Percentiles rank a stretch among this genome's conserved stretches.
These are phyloP conservation scores for Haematococcus lacustris DNA, from an alignment of 139 green algal species.

Conservation along the genomic window DNA sequence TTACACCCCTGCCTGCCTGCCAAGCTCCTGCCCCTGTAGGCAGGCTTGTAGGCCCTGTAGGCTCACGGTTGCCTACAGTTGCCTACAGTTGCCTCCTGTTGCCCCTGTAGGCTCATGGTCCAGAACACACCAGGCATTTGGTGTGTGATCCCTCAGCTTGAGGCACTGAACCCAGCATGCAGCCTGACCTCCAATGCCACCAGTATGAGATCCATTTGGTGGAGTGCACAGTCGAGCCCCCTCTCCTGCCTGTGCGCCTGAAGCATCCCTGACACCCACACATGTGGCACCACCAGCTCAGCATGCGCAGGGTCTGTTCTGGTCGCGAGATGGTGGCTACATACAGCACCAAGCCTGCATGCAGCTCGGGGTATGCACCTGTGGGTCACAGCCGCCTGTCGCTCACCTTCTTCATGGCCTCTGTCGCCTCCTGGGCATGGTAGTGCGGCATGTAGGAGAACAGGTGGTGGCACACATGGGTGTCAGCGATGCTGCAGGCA, in stretches of 20 bases:
- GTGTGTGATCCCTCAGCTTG: no score
- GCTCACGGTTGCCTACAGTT: neutral
- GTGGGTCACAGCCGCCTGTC: neutral
- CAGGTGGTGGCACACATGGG: conserved; percentile 87
- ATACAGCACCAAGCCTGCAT: neutral
- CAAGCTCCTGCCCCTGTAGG: no score
- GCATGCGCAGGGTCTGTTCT: neutral
- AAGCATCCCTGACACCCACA: neutral
- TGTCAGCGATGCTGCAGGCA: conserved; percentile 92
- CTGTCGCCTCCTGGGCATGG: conserved; percentile 79
- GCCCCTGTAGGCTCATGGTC: neutral
- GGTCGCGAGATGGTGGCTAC: neutral
- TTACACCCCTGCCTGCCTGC: no score
- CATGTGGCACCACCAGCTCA: neutral
- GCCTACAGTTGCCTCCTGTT: neutral
- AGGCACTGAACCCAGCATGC: no score
- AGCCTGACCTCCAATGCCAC: neutral
- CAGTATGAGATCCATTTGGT: no score
- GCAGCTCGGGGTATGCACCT: neutral
- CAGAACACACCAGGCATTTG: no score
- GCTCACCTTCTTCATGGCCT: conserved; percentile 49
- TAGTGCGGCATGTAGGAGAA: conserved; percentile 92
- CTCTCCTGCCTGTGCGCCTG: neutral
- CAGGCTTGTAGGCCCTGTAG: no score
- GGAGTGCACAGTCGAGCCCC: neutral